These are phyloP conservation scores for Climacium dendroides DNA, from an alignment of 225 moss, liverwort and hornwort species.

Conservation along the genomic window DNA sequence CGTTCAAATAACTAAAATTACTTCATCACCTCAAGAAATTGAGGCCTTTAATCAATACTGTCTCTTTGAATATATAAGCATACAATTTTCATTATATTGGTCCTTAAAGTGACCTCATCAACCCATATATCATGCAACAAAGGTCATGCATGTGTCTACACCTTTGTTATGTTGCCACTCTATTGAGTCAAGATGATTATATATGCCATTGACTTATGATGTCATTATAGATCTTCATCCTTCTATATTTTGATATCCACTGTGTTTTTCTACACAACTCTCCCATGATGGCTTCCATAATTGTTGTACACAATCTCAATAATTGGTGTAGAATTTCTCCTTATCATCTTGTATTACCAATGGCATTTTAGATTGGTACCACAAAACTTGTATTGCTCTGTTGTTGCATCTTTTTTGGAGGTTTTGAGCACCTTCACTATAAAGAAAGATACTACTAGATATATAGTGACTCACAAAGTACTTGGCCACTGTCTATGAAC, in stretches of 20 bases:
- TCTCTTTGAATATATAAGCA: neutral
- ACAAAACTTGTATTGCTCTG: neutral
- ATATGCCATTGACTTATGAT: neutral
- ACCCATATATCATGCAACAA: neutral
- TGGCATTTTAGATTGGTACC: neutral
- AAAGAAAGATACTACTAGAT: neutral
- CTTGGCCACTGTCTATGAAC: too few relatives aligned
- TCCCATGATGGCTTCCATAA: fast-evolving
- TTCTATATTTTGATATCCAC: neutral
- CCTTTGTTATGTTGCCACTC: neutral
- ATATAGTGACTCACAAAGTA: neutral
- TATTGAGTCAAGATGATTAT: neutral
- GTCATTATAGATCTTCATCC: neutral
- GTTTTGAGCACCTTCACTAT: neutral
- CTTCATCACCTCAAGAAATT: neutral
- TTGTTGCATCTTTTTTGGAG: too few relatives aligned
- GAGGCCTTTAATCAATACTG: too few relatives aligned
- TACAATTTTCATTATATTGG: neutral
- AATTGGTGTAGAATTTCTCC: neutral
- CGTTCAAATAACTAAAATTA: neutral
- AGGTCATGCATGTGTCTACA: neutral
- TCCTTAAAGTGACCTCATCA: too few relatives aligned
- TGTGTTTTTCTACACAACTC: neutral
- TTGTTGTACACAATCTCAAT: neutral
- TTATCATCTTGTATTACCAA: neutral